Evolutionary conservation across 495 filamentous ascomycete genomes (phyloP).

Genomic region (Annulohypoxylon nitens): DNA sequence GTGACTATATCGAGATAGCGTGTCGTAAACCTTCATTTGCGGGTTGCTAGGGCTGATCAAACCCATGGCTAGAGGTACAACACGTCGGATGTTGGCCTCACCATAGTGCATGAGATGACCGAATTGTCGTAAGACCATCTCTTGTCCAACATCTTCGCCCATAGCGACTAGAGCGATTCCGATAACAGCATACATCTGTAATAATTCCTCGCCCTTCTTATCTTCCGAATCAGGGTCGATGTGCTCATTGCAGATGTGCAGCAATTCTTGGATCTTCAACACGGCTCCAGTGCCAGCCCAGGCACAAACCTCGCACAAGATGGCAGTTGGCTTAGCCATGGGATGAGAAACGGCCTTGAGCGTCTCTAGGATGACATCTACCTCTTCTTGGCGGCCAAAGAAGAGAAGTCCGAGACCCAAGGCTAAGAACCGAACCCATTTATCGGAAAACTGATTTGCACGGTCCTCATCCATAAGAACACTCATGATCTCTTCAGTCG

Average conservation of each 20-base stretch:
- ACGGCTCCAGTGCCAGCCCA: constrained; percentile 98
- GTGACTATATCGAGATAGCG: constrained; percentile 96
- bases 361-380: constrained; percentile 93
- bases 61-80: constrained; percentile 97
- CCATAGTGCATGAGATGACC: constrained; percentile 99
- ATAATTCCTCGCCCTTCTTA: constrained; percentile 92
- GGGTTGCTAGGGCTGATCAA: constrained; percentile 97
- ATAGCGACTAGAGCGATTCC: constrained; percentile 95
- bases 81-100: constrained; percentile 94
- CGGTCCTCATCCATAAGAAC: constrained; percentile 93
- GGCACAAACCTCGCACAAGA: constrained; percentile 94
- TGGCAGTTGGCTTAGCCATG: constrained; percentile 89
- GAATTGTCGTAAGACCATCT: constrained; percentile 98
- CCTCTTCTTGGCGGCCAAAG: constrained; percentile 97
- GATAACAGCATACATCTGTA: constrained; percentile 95
- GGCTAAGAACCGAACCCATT: constrained; percentile 97
- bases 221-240: constrained; percentile 86
- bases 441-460: constrained; percentile 88
- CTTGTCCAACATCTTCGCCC: constrained; percentile 98
- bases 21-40: constrained; percentile 99
- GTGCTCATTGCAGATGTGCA: constrained; percentile 97
- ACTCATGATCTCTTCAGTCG: constrained; percentile 87
- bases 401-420: constrained; percentile 93
- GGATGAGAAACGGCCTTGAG: constrained; percentile 96
- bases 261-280: constrained; percentile 93